Evolutionary conservation across 2,329 filamentous ascomycete genomes (phyloP), one percentile per base, ranked within the genome.

Genomic region (Zelopaecilomyces penicillatus): DNA sequence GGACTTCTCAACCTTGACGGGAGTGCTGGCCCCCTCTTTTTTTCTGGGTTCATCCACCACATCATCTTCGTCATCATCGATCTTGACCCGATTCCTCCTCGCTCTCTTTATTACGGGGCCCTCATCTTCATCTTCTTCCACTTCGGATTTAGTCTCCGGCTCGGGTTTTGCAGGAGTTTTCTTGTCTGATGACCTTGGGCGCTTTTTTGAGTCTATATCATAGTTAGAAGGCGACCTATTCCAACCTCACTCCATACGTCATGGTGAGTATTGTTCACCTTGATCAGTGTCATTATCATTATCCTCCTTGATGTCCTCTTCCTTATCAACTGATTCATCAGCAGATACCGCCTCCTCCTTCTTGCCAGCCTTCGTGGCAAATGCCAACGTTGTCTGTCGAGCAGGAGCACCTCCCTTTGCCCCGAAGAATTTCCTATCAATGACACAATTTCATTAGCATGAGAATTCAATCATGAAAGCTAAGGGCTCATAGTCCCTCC

Each of bases 371-470:
- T 78, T 80, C 40, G 79, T 81, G 32, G 81, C 80, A 58, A 95
- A 95, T 0, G 84, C 76, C 34, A 95, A 69, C 54, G 82, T 93
- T 1, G 86, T 83, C 64, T 95, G 88, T 61, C 88, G 84, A 33
- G 76, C 74, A 9, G 80, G 77, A 12, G 76, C 52, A 5, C 53
- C 69, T 0, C 75, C 65, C 53, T 75, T 76, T 5, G 74, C 64
- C 41, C 80, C 82, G 60, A 96, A 95, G 69, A 95, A 96, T 62
- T 91, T 93, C 50, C 91, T 97, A 42, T 11, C 19, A 19, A 19
- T 19, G 19, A 19, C 19, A 19, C 19, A 49, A 11, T 7, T 29
- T 28, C 6, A 39, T 48, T 37, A 43, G 46, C 48, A 41, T 45
- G 28, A 41, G 7, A 6, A 48, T 41, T 39, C 19, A 38, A 27